These are phyloP conservation scores for Thielaviopsis euricoi DNA, from an alignment of 2,329 filamentous ascomycete genomes.

Conservation along the genomic window DNA sequence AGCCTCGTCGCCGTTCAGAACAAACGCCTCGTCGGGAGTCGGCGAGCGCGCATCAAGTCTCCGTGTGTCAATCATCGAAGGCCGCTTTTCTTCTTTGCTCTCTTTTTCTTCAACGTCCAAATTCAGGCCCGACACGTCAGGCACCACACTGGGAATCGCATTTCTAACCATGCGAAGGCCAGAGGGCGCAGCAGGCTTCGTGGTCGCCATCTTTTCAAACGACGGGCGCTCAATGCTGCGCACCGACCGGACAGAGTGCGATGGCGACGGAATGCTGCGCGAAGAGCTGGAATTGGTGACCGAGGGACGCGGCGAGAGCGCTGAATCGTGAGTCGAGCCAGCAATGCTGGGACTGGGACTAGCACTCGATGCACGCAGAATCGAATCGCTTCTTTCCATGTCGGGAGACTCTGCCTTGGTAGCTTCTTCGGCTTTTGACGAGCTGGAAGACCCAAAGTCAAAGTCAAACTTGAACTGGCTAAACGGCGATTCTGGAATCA, in stretches of 20 bases:
- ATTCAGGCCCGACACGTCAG: neutral
- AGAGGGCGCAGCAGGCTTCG: conserved; percentile 8
- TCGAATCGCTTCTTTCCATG: neutral
- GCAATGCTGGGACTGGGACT: conserved; percentile 6
- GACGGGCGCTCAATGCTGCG: conserved; percentile 11
- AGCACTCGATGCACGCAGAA: conserved; percentile 4
- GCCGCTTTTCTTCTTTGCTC: too few relatives aligned
- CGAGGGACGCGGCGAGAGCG: conserved; percentile 7
- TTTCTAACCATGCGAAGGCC: conserved; percentile 9
- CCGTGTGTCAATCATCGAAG: neutral
- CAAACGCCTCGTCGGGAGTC: conserved; percentile 6
- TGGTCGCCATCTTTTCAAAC: conserved; percentile 6
- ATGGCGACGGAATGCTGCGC: conserved; percentile 9
- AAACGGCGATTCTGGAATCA: conserved; percentile 9
- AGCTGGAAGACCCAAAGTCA: conserved; percentile 3
- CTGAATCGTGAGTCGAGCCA: conserved; percentile 1
- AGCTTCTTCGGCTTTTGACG: neutral
- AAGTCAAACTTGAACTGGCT: conserved; percentile 12
- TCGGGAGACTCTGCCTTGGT: neutral
- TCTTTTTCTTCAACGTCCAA: neutral
- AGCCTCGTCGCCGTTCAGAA: conserved; percentile 22
- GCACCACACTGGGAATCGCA: conserved; percentile 7
- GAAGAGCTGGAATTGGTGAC: conserved; percentile 5
- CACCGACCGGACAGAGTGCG: conserved; percentile 5
- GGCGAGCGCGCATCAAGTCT: conserved; percentile 6